Evolutionary conservation across 176 grass and related monocot genomes (phyloP), one percentile per base, ranked within the genome.

Genomic region (Elymus sibiricus): DNA sequence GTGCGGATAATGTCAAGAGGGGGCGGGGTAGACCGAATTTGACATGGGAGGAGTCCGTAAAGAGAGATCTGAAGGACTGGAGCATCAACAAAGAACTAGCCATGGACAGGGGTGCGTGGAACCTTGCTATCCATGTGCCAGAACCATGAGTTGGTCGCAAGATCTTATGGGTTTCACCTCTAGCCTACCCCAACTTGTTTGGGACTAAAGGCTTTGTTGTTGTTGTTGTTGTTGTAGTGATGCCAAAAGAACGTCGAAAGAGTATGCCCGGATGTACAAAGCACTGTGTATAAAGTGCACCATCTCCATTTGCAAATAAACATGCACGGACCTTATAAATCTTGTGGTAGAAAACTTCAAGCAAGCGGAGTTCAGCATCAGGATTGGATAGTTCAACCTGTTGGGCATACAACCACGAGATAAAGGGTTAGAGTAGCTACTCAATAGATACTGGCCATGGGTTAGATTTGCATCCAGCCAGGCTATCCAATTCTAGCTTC

Each of bases 331-430:
- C 95, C 93, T 95, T 98, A 64, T 98, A 98, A 81, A 98, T 98
- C 74, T 98, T 95, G 86, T 95, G 95, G 84, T 98, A 98, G 66
- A 98, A 95, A 55, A 98, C 95, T 83, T 98, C 93, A 84, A 98
- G 93, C 86, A 98, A 93, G 26, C 95, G 91, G 27, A 98, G 93
- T 86, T 98, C 95, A 47, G 88, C 88, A 55, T 95, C 81, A 75
- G 95, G 91, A 89, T 92, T 92, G 59, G 95, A 98, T 35, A 98
- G 90, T 76, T 98, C 95, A 81, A 98, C 95, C 95, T 98, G 87
- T 81, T 77, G 60, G 79, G 53, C 17, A 91, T 84, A 76, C 72
- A 76, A 19, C 11, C 79, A 85, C 13, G 27, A 78, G 12, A 67
- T 28, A 76, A 26, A 78, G 25, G 9, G 34, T 63, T 64, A 53